Evolutionary conservation across 768 basidiomycete genomes (phyloP).

Genomic region (Baorangia bicolor): DNA sequence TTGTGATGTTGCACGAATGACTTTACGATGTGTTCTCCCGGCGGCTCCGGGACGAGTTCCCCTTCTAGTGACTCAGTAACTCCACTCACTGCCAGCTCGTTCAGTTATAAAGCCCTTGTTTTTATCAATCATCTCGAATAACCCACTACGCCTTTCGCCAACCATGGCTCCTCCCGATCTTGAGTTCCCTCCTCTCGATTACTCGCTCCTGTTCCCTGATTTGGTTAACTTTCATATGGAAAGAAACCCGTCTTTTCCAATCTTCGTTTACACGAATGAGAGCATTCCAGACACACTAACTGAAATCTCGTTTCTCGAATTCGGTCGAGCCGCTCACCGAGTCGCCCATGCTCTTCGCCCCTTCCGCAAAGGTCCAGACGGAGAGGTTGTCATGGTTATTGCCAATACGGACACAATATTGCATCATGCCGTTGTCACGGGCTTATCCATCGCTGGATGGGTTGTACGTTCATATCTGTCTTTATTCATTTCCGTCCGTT

Average conservation of each 20-base stretch:
- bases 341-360: constrained; percentile 43
- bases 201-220: constrained; percentile 24
- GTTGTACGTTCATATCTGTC: constrained; percentile 26
- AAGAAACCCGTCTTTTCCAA: constrained; percentile 24
- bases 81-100: not conserved
- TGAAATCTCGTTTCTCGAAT: constrained; percentile 28
- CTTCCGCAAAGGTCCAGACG: constrained; percentile 21
- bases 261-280: constrained; percentile 19
- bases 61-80: not conserved
- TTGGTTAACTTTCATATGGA: constrained; percentile 26
- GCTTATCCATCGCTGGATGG: constrained; percentile 42
- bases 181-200: constrained; percentile 24
- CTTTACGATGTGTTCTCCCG: not conserved
- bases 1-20: not conserved
- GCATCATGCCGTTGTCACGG: constrained; percentile 33
- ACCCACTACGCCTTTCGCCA: not conserved
- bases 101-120: constrained; percentile 14
- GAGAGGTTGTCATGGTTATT: constrained; percentile 23
- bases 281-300: constrained; percentile 6
- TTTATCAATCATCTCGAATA: not conserved
- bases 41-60: not conserved
- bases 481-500: constrained; percentile 25
- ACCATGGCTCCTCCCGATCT: constrained; percentile 1
- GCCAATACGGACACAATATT: constrained; percentile 34
- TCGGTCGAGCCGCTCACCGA: constrained; percentile 30